Evolutionary conservation across 176 grass and related monocot genomes (phyloP), one percentile per base, ranked within the genome.

Genomic region (Zizania latifolia): DNA sequence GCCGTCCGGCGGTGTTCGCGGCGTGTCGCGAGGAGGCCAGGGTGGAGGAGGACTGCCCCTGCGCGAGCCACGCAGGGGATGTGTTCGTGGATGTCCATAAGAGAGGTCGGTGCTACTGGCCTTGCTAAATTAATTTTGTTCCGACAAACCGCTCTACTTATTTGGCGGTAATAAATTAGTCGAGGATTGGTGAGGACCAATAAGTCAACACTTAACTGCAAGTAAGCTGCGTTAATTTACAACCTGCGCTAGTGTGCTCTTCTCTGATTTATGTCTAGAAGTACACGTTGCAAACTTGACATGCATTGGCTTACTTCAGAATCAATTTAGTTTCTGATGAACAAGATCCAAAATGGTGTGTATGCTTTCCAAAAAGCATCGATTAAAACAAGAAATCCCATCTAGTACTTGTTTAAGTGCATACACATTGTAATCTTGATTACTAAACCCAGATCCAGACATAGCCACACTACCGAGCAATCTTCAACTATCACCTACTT

Each of bases 21-120:
- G 71, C 84, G 8, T 98, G 94, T 81, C 82, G 91, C 29, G 84
- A 90, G 57, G 95, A 98, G 91, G 84, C 82, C 2, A 79, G 78
- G 70, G 68, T 78, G 10, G 79, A 68, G 4, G 84, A 79, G 53
- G 84, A 82, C 51, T 34, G 84, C 40, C 81, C 73, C 8, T 97
- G 88, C 76, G 70, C 76, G 45, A 64, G 17, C 71, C 67, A 77
- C 70, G 68, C 79, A 1, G 74, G 53, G 12, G 73, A 92, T 51
- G 62, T 78, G 78, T 98, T 98, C 30, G 84, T 84, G 12, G 85
- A 92, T 74, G 78, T 83, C 55, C 82, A 77, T 75, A 85, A 80
- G 57, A 87, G 75, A 98, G 95, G 95, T 94, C 69, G 77, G 74
- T 82, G 34, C 65, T 26, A 58, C 39, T 65, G 40, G 24, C 34